Evolutionary conservation across 257 asterid genomes (phyloP), one percentile per base, ranked within the genome.

Genomic region (Jasminum sambac): DNA sequence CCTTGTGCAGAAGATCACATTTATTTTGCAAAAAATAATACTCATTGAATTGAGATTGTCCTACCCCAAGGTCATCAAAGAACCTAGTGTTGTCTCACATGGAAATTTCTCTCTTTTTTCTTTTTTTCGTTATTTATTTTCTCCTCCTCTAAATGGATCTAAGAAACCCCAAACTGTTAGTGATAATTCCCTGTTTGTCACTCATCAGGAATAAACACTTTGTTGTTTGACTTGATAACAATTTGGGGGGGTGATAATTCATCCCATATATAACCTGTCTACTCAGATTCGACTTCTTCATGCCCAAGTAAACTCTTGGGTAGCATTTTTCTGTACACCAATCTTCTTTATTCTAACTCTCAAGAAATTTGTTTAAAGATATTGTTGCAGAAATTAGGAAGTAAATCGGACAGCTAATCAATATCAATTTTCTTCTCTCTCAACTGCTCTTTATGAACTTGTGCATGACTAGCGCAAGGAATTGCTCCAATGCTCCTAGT

Each of bases 391-490:
- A 21, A 21, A 55, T 55, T 55, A 55, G 23, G 21, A 21, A 10
- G 11, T 19, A 55, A 55, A 55, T 55, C 30, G 0, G 26, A 55
- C 14, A 2, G 14, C 11, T 55, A 2, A 68, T 1, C 36, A 11
- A 48, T 21, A 17, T 1, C 24, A 55, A 40, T 19, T 11, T 5
- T 14, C 38, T n/a, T 61, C 58, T 59, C 42, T 42, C 17, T 43
- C 36, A 37, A 16, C 11, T 17, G 2, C 14, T 43, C 65, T 63
- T 44, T 21, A 23, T 64, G 21, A 64, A 72, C 11, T 68, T 43
- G 12, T 14, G 36, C 60, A 55, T 21, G 40, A 36, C n/a, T 77
- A 24, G 8, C 48, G 48, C 44, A n/a, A 71, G 66, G 50, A 39
- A 59, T 36, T 9, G 41, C 52, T 26, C 26, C 43, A 62, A 42